These are phyloP conservation scores for Coniella lustricola DNA, from an alignment of 2,329 filamentous ascomycete genomes.

Conservation along the genomic window DNA sequence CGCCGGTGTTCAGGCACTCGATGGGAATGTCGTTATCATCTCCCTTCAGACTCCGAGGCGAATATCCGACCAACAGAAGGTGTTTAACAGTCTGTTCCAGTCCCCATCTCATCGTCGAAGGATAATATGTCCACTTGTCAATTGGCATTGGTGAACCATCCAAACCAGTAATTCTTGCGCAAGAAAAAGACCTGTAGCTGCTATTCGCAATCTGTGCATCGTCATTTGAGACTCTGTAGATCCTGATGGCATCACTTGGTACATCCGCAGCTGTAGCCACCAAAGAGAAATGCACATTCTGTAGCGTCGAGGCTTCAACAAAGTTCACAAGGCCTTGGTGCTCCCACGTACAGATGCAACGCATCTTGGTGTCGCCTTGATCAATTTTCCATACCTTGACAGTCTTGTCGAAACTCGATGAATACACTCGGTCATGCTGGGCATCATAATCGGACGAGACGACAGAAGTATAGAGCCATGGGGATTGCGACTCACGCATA, in stretches of 20 bases:
- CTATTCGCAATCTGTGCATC: conserved; percentile 28
- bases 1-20: conserved; percentile 49
- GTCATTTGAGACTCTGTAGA: conserved; percentile 41
- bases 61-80: conserved; percentile 55
- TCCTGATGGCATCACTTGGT: conserved; percentile 44
- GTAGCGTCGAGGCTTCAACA: conserved; percentile 43
- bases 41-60: conserved; percentile 45
- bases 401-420: conserved; percentile 54
- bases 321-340: conserved; percentile 57
- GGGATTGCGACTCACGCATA: conserved; percentile 53
- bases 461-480: conserved; percentile 58
- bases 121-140: conserved; percentile 55
- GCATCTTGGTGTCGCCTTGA: conserved; percentile 34
- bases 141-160: conserved; percentile 25
- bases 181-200: conserved; percentile 34
- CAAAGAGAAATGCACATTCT: conserved; percentile 32
- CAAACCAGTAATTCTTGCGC: conserved; percentile 26
- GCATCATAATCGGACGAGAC: conserved; percentile 53
- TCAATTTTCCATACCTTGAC: conserved; percentile 52
- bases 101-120: conserved; percentile 59
- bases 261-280: conserved; percentile 56
- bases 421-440: conserved; percentile 41
- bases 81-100: conserved; percentile 36
- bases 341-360: conserved; percentile 41
- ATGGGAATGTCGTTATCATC: conserved; percentile 53